Evolutionary conservation across 495 filamentous ascomycete genomes (phyloP).

Genomic region (Trichoderma erinaceum): DNA sequence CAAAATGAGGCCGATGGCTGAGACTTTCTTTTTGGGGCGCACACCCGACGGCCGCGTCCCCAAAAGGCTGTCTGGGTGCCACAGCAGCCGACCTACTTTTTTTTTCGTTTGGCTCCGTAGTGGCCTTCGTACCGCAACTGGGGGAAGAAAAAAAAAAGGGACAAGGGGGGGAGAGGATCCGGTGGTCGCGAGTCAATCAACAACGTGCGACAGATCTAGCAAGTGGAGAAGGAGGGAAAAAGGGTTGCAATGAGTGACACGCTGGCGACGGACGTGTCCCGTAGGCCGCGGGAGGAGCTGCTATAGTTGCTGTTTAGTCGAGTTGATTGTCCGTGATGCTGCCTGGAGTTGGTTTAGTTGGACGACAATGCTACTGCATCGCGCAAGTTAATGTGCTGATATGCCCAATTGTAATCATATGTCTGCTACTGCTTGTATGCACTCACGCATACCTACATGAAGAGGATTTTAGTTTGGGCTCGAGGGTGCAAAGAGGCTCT

Average conservation of each 20-base stretch:
- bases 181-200: conserved; percentile 13
- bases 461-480: too few relatives aligned
- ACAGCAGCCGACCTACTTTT: background rate
- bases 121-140: background rate
- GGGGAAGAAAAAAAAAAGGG: background rate
- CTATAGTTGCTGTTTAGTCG: background rate
- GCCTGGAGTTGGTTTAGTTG: too few relatives aligned
- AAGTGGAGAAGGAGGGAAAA: conserved; percentile 11
- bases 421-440: too few relatives aligned
- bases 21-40: conserved; percentile 2
- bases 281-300: conserved; percentile 4
- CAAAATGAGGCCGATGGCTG: conserved; percentile 10
- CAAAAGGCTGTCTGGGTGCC: background rate
- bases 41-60: conserved; percentile 2
- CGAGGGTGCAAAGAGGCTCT: too few relatives aligned
- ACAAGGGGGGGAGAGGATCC: background rate
- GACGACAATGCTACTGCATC: too few relatives aligned
- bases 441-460: too few relatives aligned
- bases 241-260: conserved; percentile 12
- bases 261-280: conserved; percentile 11
- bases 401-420: too few relatives aligned
- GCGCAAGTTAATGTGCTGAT: too few relatives aligned
- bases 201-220: conserved; percentile 14
- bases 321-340: background rate
- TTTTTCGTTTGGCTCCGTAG: background rate